Base-by-base conservation (phyloP, 257 asterid species). In the Petrea volubilis region DNA sequence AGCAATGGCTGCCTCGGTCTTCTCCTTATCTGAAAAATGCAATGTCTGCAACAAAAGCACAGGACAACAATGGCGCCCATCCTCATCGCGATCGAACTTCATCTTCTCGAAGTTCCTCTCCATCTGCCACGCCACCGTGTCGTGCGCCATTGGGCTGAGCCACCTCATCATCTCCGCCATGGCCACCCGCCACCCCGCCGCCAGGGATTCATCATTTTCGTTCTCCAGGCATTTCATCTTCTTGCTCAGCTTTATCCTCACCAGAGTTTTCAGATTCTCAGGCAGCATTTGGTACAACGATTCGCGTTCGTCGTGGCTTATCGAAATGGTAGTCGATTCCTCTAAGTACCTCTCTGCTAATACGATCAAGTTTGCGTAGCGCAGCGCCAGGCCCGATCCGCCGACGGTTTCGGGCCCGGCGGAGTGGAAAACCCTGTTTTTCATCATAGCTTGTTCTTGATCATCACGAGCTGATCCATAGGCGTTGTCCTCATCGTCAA, bases 1-100 rank as follows among this genome's bases (percentile, higher is more conserved):
- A 0, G 84, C 95, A 76, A 92, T 88, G 76, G 98, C 97, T 2
- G 98, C 91, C 63, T 90, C 98, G 3, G 96, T 87, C 85, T 88
- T 92, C 77, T 86, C 98, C 78, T 78, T 85, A 72, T 92, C 97
- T 5, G 98, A 72, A 27, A 85, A 92, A 78, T 90, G 97, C 75
- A 92, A 43, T 0, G 97, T 90, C 77, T 90, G 90, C 78, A 86
- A 55, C 71, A 90, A 78, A 52, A 88, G 78, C 12, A 83, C 86
- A 0, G 84, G 49, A 0, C 91, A 81, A 38, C 43, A 1, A 8
- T 38, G 12, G 1, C 9, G 12, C 9, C 9, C 43, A 3, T 38
- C 43, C 6, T 38, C 43, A 71, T 76, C 83, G 14, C 78, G 67
- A 1, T 84, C 91, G 7, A 92, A 83, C 75, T 71, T 88, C 84